Percentiles rank a stretch among this genome's conserved stretches.
Conservation (phyloP, 2,329 filamentous ascomycete genomes). For the Clonostachys solani region DNA sequence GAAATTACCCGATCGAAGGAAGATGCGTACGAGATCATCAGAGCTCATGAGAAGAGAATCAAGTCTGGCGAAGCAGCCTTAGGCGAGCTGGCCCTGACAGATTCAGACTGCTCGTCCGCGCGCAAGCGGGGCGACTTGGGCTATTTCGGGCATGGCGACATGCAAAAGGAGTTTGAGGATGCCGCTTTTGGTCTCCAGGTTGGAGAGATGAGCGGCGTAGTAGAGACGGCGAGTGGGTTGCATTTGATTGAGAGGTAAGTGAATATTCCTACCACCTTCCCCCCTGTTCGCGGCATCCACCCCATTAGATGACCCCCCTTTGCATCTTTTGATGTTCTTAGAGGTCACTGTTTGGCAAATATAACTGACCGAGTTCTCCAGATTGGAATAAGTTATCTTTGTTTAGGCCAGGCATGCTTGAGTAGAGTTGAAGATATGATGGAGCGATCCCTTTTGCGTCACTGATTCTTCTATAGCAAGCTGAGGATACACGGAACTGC, state of each 20-base stretch:
- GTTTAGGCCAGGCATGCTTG: no score
- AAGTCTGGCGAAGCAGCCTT: conserved; percentile 63
- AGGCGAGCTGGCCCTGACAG: conserved; percentile 79
- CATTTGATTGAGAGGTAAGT: conserved; percentile 90
- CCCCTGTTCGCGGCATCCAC: background rate
- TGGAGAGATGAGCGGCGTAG: conserved; percentile 79
- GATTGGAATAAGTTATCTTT: no score
- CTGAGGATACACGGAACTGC: no score
- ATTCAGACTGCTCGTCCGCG: conserved; percentile 94
- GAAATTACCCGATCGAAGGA: conserved; percentile 86
- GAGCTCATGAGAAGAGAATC: conserved; percentile 73
- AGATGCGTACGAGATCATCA: conserved; percentile 76
- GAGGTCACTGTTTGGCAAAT: no score
- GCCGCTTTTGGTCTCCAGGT: conserved; percentile 86
- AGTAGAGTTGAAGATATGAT: no score
- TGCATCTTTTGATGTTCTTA: no score
- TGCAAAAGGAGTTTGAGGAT: conserved; percentile 99
- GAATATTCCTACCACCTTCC: background rate
- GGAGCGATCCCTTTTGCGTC: no score
- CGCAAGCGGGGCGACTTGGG: conserved; percentile 92
- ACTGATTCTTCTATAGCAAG: no score
- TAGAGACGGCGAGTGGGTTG: conserved; percentile 89
- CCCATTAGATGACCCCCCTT: no score
- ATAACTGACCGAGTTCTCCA: no score
- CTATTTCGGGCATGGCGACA: conserved; percentile 90